phyloP scores from a whole-genome alignment of 2,329 filamentous ascomycete species.

The Cylindrodendrum hubeiense region DNA sequence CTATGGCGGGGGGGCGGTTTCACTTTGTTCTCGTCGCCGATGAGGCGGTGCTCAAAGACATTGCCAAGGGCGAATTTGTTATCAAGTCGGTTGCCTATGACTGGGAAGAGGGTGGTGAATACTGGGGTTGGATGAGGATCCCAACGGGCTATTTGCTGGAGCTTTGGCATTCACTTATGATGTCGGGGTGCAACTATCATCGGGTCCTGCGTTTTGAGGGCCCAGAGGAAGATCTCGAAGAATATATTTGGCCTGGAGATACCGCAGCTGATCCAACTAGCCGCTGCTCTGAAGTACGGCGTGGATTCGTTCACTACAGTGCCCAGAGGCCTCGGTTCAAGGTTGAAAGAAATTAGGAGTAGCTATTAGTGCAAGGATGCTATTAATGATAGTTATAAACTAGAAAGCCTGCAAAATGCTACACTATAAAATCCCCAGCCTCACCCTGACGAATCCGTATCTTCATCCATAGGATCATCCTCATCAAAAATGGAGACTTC shows the following conservation, averaged over 20 bases:
- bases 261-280: background rate
- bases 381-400: no score
- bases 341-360: no score
- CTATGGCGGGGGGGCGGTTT: background rate
- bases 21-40: constrained; percentile 13
- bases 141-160: constrained; percentile 25
- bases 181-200: background rate
- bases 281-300: background rate
- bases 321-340: no score
- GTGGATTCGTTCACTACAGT: no score
- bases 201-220: background rate
- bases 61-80: background rate
- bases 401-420: no score
- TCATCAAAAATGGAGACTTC: constrained; percentile 2
- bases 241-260: constrained; percentile 20
- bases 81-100: constrained; percentile 4
- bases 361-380: no score
- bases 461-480: constrained; percentile 6
- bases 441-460: background rate
- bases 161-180: constrained; percentile 23
- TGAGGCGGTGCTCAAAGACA: constrained; percentile 14
- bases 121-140: constrained; percentile 17
- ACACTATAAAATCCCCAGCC: no score
- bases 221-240: constrained; percentile 8
- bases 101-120: background rate